Percentiles rank a stretch among this genome's conserved stretches.
phyloP scores from a whole-genome alignment of 2,329 filamentous ascomycete species.

The Fusarium miscanthi region DNA sequence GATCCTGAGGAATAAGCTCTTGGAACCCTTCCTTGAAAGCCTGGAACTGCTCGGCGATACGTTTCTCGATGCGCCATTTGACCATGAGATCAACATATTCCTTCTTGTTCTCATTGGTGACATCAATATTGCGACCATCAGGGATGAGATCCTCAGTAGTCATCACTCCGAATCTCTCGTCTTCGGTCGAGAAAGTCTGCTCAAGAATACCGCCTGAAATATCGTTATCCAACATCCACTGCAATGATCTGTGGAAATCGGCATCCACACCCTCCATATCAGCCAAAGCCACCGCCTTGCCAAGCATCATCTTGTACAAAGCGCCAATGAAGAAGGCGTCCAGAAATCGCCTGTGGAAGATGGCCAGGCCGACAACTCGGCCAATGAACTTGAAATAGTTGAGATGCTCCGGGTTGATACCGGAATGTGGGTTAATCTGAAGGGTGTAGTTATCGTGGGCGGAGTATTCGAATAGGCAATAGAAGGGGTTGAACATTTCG shows the following conservation, averaged over 20 bases:
- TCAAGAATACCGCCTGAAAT: constrained; percentile 92
- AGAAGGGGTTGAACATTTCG: constrained; percentile 99
- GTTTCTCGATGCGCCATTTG: constrained; percentile 99
- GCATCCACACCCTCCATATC: constrained; percentile 99
- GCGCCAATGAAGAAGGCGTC: constrained; percentile 99
- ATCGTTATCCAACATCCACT: constrained; percentile 98
- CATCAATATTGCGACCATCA: constrained; percentile 88
- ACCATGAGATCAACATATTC: constrained; percentile 99
- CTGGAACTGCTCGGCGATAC: constrained; percentile 97
- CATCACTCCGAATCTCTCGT: constrained; percentile 95
- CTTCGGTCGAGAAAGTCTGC: constrained; percentile 95
- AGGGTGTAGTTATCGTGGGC: constrained; percentile 99
- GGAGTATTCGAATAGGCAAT: constrained; percentile 99
- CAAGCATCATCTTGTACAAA: constrained; percentile 98
- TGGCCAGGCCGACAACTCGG: constrained; percentile 93
- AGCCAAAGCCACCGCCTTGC: constrained; percentile 88
- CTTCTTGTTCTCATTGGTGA: constrained; percentile 98
- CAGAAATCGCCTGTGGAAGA: constrained; percentile 97
- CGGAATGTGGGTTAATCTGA: constrained; percentile 99
- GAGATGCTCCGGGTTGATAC: constrained; percentile 98
- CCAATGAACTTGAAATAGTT: constrained; percentile 99
- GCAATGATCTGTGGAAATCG: constrained; percentile 94
- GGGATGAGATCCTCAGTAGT: constrained; percentile 95
- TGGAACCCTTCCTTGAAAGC: constrained; percentile 98
- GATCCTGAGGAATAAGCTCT: constrained; percentile 93